Conservation (phyloP, 805 yeast genomes). For the Tetrapisispora pingtungensis region DNA sequence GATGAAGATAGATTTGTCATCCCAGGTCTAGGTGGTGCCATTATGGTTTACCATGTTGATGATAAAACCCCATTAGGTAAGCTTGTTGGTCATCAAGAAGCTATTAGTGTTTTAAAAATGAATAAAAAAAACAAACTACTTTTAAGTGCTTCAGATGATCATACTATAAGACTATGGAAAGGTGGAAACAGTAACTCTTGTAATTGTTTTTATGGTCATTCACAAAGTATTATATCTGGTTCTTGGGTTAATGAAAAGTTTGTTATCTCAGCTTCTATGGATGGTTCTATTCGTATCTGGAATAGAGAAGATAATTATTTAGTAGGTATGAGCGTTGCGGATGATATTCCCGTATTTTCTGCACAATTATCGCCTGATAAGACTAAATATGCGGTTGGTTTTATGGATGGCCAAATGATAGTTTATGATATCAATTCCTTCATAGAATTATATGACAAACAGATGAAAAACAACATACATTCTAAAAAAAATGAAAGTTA, state of each 20-base stretch:
- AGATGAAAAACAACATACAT: too few species aligned
- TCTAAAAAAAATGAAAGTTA: neutral
- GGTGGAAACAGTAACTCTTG: conserved; percentile 48
- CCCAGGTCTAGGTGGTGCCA: conserved; percentile 48
- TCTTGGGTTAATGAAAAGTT: conserved; percentile 40
- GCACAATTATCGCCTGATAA: conserved; percentile 44
- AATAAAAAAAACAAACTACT: conserved; percentile 43
- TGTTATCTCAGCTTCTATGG: conserved; percentile 52
- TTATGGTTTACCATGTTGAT: conserved; percentile 45
- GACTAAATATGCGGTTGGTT: conserved; percentile 50
- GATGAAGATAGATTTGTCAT: conserved; percentile 57
- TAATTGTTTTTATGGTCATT: conserved; percentile 42
- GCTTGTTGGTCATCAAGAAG: conserved; percentile 55
- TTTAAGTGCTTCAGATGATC: conserved; percentile 73
- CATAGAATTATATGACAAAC: neutral
- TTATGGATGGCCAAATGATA: conserved; percentile 48
- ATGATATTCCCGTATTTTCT: conserved; percentile 46
- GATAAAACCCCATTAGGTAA: conserved; percentile 40
- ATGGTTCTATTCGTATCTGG: conserved; percentile 66
- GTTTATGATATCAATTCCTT: conserved; percentile 35
- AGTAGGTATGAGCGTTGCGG: conserved; percentile 28
- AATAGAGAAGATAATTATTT: conserved; percentile 24
- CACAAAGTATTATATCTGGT: conserved; percentile 46
- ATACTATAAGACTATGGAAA: conserved; percentile 63
- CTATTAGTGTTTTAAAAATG: conserved; percentile 47